Evolutionary conservation across 805 yeast genomes (phyloP), one percentile per base, ranked within the genome.

Genomic region (Suhomyces emberorum): DNA sequence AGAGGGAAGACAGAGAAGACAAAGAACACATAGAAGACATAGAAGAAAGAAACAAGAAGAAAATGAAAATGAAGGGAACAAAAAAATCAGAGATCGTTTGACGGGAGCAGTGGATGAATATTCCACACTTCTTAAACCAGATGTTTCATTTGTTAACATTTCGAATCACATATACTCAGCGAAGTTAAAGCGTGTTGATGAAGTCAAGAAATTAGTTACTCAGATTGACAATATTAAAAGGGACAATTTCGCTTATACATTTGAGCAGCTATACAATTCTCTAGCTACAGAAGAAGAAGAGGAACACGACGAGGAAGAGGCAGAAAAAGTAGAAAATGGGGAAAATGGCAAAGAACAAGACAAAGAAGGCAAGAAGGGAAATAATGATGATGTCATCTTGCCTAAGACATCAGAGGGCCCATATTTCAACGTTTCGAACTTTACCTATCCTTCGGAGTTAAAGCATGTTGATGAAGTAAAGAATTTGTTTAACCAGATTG

Each of bases 371-470:
- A 59, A 43, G 4, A 57, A 41, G 5, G 59, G 59, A 16, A 67
- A 54, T 6, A 81, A 77, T 41, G 88, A 81, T 44, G 81, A 74
- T 4, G 88, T 70, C 17, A 69, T 65, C 33, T 74, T 72, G 15
- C 79, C 75, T 22, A 81, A 74, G 48, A 78, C 80, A 17, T 70
- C 65, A 16, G 77, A 72, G 27, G 46, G 11, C 63, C 65, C 1
- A 43, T 30, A 14, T 75, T 74, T 45, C 49, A n/a, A n/a, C n/a
- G n/a, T n/a, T n/a, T n/a, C n/a, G n/a, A n/a, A n/a, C n/a, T n/a
- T n/a, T n/a, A n/a, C 64, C 11, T 84, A 79, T 59, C 95, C 96
- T 0, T 49, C 48, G 1, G 44, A 59, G 12, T 61, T 68, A 3
- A 40, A 54, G 25, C 61, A 72, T 44, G 38, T 43, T 3, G 51